Percentiles rank a stretch among this genome's conserved stretches.
Conservation (phyloP, 2,329 filamentous ascomycete species). For the Podosphaera fusca region DNA sequence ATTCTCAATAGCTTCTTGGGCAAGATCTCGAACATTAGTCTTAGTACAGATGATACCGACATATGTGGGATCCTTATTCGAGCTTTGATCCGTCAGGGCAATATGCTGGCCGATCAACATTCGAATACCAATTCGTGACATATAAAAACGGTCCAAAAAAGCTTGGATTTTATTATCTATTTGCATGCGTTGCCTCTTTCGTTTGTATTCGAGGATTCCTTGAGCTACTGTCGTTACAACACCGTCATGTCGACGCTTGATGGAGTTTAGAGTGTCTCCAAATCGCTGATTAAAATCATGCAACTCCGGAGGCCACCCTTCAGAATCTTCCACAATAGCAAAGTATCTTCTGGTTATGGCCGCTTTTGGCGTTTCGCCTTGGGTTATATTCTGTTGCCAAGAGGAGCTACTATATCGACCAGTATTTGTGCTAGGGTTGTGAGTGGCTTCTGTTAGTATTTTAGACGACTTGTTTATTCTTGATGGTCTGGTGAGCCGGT, state of each 20-base stretch:
- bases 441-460: conserved; percentile 59
- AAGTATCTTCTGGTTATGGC: conserved; percentile 55
- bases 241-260: conserved; percentile 88
- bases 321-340: conserved; percentile 67
- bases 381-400: conserved; percentile 22
- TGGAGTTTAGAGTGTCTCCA: conserved; percentile 67
- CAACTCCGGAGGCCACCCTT: conserved; percentile 82
- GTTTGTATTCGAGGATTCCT: conserved; percentile 95
- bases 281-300: conserved; percentile 88
- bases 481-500: conserved; percentile 50
- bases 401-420: conserved; percentile 52
- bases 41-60: conserved; percentile 98
- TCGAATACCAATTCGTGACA: conserved; percentile 95
- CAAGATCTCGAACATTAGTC: conserved; percentile 85
- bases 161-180: conserved; percentile 95
- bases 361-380: conserved; percentile 26
- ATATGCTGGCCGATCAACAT: conserved; percentile 99
- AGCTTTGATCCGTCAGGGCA: conserved; percentile 78
- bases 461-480: conserved; percentile 31
- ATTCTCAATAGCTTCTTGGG: conserved; percentile 93
- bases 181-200: conserved; percentile 86
- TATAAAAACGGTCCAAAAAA: conserved; percentile 97
- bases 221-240: conserved; percentile 97
- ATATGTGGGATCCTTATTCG: conserved; percentile 74
- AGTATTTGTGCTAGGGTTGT: conserved; percentile 70